A percentile compares a stretch with the other conserved stretches of the same genome.
phyloP scores from a whole-genome alignment of 495 filamentous ascomycete genomes.

The Lepraria neglecta region DNA sequence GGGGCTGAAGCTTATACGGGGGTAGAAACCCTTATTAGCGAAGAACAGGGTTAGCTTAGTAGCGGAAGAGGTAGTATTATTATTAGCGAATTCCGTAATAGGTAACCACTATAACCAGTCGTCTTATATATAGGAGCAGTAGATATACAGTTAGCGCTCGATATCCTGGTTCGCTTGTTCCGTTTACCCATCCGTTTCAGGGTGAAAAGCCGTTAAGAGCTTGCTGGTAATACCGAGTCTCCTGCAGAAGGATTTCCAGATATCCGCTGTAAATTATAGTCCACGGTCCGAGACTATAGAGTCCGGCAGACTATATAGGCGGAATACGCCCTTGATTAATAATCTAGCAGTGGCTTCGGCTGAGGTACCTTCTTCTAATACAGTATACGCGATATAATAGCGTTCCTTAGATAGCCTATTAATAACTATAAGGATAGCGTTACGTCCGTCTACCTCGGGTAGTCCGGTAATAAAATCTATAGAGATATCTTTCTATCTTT shows the following conservation, averaged over 20 bases:
- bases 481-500: slow-evolving; percentile 21
- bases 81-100: slow-evolving; percentile 28
- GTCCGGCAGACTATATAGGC: neutral
- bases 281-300: neutral
- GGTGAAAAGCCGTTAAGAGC: neutral
- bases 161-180: slow-evolving; percentile 27
- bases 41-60: too few species aligned
- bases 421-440: neutral
- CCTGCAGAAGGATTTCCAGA: neutral
- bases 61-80: too few species aligned
- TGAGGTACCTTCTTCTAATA: neutral
- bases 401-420: neutral
- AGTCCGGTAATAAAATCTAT: slow-evolving; percentile 2
- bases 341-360: neutral
- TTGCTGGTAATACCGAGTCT: neutral
- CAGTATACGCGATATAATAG: too few species aligned
- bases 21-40: slow-evolving; percentile 21
- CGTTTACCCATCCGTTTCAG: slow-evolving; percentile 30
- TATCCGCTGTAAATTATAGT: neutral
- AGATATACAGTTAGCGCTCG: slow-evolving; percentile 30
- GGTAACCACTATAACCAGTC: slow-evolving; percentile 30
- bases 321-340: neutral
- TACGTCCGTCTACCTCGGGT: neutral
- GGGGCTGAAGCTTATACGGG: slow-evolving; percentile 19
- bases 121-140: slow-evolving; percentile 30